Percentiles rank a stretch among this genome's conserved stretches.
Conservation (phyloP, 208 protist species). For the Strigomonas galati region DNA sequence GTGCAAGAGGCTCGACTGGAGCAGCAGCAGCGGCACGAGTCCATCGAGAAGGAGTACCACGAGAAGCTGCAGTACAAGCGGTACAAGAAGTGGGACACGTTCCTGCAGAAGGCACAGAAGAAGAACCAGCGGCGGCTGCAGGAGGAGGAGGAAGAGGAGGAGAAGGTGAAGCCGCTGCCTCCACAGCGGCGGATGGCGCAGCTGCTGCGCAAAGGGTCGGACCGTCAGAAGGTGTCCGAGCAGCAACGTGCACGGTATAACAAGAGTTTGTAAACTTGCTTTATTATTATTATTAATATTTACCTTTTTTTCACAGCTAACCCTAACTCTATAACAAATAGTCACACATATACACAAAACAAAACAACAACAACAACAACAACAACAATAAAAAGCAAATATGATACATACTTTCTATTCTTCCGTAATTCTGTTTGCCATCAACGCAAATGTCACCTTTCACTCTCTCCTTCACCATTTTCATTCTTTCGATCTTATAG, state of each 20-base stretch:
- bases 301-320: neutral
- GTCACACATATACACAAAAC: too few species aligned
- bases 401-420: too few species aligned
- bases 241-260: constrained; percentile 50
- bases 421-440: too few species aligned
- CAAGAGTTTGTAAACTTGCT: constrained; percentile 35
- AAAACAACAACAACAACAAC: too few species aligned
- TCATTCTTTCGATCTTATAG: neutral
- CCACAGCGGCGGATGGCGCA: constrained; percentile 54
- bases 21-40: constrained; percentile 41
- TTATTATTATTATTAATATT: neutral
- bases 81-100: constrained; percentile 81
- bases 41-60: constrained; percentile 67
- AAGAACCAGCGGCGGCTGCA: constrained; percentile 24
- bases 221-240: constrained; percentile 51
- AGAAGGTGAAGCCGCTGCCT: constrained; percentile 42
- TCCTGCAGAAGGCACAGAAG: constrained; percentile 63
- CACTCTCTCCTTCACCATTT: constrained; percentile 1
- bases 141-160: constrained; percentile 17
- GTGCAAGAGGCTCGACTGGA: constrained; percentile 59
- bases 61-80: constrained; percentile 47
- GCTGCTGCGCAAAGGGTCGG: constrained; percentile 59
- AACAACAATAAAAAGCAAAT: too few species aligned
- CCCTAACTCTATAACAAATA: neutral
- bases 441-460: neutral